Evolutionary conservation across 305 asterid genomes (phyloP).

Genomic region (Andrographis paniculata): DNA sequence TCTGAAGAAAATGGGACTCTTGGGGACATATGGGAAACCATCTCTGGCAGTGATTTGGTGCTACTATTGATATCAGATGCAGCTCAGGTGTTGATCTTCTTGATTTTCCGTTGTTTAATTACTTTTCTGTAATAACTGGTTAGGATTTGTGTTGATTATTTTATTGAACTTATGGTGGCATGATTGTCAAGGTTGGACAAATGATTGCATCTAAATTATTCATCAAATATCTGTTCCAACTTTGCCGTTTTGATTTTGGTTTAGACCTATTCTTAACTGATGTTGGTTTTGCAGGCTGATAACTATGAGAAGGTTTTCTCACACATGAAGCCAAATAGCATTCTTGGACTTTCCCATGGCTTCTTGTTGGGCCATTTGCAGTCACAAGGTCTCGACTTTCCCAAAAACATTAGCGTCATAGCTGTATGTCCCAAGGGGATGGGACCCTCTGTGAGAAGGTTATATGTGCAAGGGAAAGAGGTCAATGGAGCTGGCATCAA

Average conservation of each 20-base stretch:
- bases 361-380: constrained; percentile 97
- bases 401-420: constrained; percentile 81
- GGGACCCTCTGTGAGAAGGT: constrained; percentile 99
- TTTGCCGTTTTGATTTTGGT: constrained; percentile 92
- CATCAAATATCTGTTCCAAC: constrained; percentile 73
- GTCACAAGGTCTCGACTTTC: constrained; percentile 76
- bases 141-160: constrained; percentile 1
- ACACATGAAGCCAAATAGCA: constrained; percentile 92
- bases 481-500: constrained; percentile 96
- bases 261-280: constrained; percentile 95
- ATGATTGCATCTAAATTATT: constrained; percentile 75
- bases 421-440: constrained; percentile 99
- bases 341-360: constrained; percentile 97
- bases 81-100: constrained; percentile 70
- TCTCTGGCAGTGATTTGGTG: constrained; percentile 86
- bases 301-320: constrained; percentile 78
- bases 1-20: constrained; percentile 88
- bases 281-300: constrained; percentile 91
- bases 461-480: constrained; percentile 95
- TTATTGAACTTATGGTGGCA: neutral
- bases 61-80: constrained; percentile 89
- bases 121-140: neutral
- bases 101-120: neutral
- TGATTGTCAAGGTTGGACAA: neutral
- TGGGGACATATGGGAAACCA: constrained; percentile 92